Conservation (phyloP, 805 yeast genomes). For the Spathaspora hagerdaliae region DNA sequence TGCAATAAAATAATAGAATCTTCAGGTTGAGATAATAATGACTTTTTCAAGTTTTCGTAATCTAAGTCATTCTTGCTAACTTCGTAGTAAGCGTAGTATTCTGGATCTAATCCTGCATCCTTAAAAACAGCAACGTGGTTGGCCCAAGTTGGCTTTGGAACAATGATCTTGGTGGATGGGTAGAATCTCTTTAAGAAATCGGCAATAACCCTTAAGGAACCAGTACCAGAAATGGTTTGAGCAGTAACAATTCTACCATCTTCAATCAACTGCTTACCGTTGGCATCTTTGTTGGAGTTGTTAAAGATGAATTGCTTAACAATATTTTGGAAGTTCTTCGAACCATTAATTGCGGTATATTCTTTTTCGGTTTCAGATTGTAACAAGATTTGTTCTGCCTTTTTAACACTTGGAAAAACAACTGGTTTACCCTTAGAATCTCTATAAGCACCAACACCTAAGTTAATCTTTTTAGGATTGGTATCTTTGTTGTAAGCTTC, state of each 20-base stretch:
- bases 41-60: constrained; percentile 57
- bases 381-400: constrained; percentile 55
- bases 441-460: constrained; percentile 93
- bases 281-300: constrained; percentile 46
- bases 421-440: constrained; percentile 85
- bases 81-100: constrained; percentile 71
- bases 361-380: constrained; percentile 65
- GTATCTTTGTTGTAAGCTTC: constrained; percentile 69
- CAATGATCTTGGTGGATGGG: constrained; percentile 51
- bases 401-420: constrained; percentile 72
- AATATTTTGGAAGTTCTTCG: constrained; percentile 57
- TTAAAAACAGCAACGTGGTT: constrained; percentile 80
- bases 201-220: constrained; percentile 82
- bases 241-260: constrained; percentile 72
- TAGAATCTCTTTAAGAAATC: constrained; percentile 68
- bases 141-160: constrained; percentile 94
- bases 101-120: constrained; percentile 64
- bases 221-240: constrained; percentile 94
- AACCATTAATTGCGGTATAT: constrained; percentile 83
- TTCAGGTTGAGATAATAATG: constrained; percentile 49
- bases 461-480: constrained; percentile 53
- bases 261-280: constrained; percentile 51
- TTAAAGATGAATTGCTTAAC: constrained; percentile 74
- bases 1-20: constrained; percentile 75
- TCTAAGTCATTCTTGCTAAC: constrained; percentile 57